A percentile compares a stretch with the other conserved stretches of the same genome.
Evolutionary conservation across 768 basidiomycete genomes (phyloP).

Genomic region (Lactifluus subvellereus): DNA sequence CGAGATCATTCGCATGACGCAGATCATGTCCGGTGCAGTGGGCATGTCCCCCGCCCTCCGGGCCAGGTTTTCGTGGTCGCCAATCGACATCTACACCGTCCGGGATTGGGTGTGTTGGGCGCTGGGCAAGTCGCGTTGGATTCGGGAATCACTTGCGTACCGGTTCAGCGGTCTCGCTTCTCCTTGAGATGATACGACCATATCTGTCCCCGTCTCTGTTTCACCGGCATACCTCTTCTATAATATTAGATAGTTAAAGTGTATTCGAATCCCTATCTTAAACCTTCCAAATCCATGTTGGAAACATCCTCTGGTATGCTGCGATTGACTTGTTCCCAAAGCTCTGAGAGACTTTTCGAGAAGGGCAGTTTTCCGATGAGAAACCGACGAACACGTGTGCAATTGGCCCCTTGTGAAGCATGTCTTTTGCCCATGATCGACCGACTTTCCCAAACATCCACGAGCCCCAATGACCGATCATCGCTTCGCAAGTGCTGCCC

Average conservation of each 20-base stretch:
- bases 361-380: not conserved
- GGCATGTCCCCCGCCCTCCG: conserved; percentile 30
- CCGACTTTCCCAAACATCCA: not conserved
- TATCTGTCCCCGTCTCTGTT: not conserved
- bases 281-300: not conserved
- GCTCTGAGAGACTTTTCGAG: not conserved
- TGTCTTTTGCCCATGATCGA: not conserved
- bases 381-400: not conserved
- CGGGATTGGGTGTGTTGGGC: conserved; percentile 28
- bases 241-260: not conserved
- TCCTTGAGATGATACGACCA: conserved; percentile 7
- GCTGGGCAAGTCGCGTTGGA: conserved; percentile 23
- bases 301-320: not conserved
- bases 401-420: not conserved
- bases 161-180: conserved; percentile 31
- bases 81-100: conserved; percentile 22
- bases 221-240: not conserved
- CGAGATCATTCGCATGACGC: conserved; percentile 38
- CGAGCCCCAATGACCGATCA: conserved; percentile 4
- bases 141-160: conserved; percentile 27
- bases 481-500: conserved; percentile 45
- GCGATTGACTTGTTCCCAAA: not conserved
- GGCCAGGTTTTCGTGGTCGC: conserved; percentile 25
- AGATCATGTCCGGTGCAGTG: conserved; percentile 30
- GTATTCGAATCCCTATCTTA: not conserved